Evolutionary conservation across 2,329 filamentous ascomycete species (phyloP), one percentile per base, ranked within the genome.

Genomic region (Xylariaceae sp.): DNA sequence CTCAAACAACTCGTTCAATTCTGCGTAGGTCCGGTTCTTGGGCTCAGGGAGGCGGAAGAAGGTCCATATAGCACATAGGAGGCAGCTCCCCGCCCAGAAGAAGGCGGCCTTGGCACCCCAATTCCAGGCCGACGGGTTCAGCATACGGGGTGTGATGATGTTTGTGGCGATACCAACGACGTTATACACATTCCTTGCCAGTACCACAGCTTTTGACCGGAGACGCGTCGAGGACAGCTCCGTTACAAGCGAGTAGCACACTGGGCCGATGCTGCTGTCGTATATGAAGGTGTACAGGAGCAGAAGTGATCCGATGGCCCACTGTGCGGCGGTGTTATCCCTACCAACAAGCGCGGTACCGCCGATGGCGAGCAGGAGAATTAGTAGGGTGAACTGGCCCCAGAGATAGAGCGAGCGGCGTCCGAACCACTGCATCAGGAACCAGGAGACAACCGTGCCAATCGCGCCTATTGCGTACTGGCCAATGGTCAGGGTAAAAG

Each of bases 1-100:
- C 7, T 71, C 65, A 56, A 77, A 77, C 55, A 77, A 55, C 5
- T 67, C 57, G 49, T 76, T 73, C 14, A 77, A 69, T 63, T 76
- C 73, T 49, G 72, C 72, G 42, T 73, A 67, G 1, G 70, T 71
- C 45, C 71, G 66, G 1, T 69, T 70, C 14, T 68, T 69, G 0
- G 73, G 71, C 60, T 76, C 74, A 33, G 71, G 70, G 10, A 72
- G 58, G 46, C 66, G 70, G 54, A 71, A 71, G 52, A 62, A 71
- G 2, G 71, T 68, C 62, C 75, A 77, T 1, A 64, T 54, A 1
- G 71, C 55, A 31, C 70, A 69, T 5, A 67, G 22, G 1, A 71
- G 56, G 28, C 70, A 68, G 4, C 67, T 33, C 5, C 47, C 56
- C 11, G 31, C 48, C 55, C 51, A 60, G 41, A 60, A 47, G 50